A percentile compares a stretch with the other conserved stretches of the same genome.
Conservation (phyloP, 352 stramenopile genomes). For the Halophytophthora polymorphica region DNA sequence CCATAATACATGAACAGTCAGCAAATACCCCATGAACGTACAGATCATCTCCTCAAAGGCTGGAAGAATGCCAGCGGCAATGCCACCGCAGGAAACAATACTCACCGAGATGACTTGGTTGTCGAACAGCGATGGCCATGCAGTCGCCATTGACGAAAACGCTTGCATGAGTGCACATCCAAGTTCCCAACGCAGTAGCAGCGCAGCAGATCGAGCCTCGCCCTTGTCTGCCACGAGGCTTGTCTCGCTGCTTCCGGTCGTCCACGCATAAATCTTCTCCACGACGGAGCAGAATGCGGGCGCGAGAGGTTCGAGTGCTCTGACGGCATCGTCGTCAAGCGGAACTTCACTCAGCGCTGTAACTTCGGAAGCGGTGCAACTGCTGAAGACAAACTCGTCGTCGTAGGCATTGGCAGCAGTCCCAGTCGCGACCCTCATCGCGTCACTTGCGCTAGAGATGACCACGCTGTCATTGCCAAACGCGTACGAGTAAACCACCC, state of each 20-base stretch:
- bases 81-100: neutral
- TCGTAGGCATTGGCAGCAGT: slow-evolving; percentile 11
- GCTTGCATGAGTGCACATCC: slow-evolving; percentile 50
- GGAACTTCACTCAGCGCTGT: slow-evolving; percentile 22
- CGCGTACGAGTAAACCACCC: slow-evolving; percentile 31
- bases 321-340: slow-evolving; percentile 21
- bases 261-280: slow-evolving; percentile 40
- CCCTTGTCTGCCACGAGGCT: slow-evolving; percentile 7
- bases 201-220: slow-evolving; percentile 2
- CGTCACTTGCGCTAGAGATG: slow-evolving; percentile 13
- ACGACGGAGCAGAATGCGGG: slow-evolving; percentile 33
- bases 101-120: slow-evolving; percentile 60
- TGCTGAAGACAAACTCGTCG: slow-evolving; percentile 23
- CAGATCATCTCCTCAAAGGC: neutral
- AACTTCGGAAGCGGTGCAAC: slow-evolving; percentile 26
- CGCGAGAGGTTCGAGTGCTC: slow-evolving; percentile 32
- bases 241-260: slow-evolving; percentile 13
- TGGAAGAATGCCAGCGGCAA: neutral
- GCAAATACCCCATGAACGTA: neutral
- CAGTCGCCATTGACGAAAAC: slow-evolving; percentile 40
- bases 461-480: slow-evolving; percentile 37
- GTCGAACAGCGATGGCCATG: slow-evolving; percentile 55
- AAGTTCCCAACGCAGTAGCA: slow-evolving; percentile 44
- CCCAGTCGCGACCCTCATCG: neutral
- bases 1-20: slow-evolving; percentile 3